phyloP scores from a whole-genome alignment of 2,329 filamentous ascomycete species.

The Mollisiaceae sp. region DNA sequence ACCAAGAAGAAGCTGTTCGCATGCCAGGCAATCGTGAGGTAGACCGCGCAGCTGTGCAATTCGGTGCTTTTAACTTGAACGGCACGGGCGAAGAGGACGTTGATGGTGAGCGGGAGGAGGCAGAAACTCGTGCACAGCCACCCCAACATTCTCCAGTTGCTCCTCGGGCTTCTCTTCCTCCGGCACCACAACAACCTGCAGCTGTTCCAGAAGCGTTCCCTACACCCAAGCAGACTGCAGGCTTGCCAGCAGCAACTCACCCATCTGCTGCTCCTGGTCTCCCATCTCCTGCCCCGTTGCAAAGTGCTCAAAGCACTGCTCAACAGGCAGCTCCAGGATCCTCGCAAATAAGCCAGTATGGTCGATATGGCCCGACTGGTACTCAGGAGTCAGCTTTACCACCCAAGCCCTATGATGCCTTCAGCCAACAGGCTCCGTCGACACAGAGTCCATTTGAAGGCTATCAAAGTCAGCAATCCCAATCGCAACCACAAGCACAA shows the following conservation, averaged over 20 bases:
- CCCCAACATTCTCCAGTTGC: conserved; percentile 90
- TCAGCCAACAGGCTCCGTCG: conserved; percentile 73
- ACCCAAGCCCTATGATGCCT: conserved; percentile 88
- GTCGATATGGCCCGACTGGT: conserved; percentile 68
- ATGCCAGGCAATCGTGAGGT: conserved; percentile 98
- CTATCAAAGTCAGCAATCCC: conserved; percentile 63
- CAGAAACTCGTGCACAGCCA: conserved; percentile 91
- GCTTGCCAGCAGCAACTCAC: conserved; percentile 56
- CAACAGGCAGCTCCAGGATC: conserved; percentile 42
- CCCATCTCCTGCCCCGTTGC: conserved; percentile 44
- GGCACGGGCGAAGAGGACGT: conserved; percentile 80
- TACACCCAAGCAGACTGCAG: conserved; percentile 48
- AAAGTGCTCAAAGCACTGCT: conserved; percentile 44
- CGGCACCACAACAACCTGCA: conserved; percentile 60
- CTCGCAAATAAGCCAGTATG: conserved; percentile 64
- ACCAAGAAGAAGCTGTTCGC: conserved; percentile 96
- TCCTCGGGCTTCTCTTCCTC: conserved; percentile 86
- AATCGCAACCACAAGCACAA: conserved; percentile 61
- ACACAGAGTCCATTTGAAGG: conserved; percentile 65
- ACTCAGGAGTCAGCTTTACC: conserved; percentile 64
- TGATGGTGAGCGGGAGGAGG: conserved; percentile 92
- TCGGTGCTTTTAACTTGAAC: conserved; percentile 91
- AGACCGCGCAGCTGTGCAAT: conserved; percentile 91
- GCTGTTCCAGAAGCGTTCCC: conserved; percentile 60
- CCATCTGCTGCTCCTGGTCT: conserved; percentile 46